Evolutionary conservation across 306 rosid genomes (phyloP).

Genomic region (Cyclanthera cordifolia): DNA sequence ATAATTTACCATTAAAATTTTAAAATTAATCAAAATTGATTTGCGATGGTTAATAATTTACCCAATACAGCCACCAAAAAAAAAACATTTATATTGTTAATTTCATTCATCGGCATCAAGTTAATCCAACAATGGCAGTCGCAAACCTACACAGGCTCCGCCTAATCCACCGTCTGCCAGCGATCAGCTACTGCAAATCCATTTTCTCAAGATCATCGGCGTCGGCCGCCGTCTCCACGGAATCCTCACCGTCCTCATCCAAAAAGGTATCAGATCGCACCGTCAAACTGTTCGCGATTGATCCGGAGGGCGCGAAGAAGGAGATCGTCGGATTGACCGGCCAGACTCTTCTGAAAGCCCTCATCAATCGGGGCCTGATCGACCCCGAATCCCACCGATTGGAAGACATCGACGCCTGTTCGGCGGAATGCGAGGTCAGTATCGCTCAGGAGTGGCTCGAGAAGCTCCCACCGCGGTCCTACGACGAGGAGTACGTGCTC

Average conservation of each 20-base stretch:
- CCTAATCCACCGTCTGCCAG: slow-evolving; percentile 40
- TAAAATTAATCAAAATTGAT: no score
- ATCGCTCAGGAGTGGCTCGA: slow-evolving; percentile 93
- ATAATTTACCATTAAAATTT: no score
- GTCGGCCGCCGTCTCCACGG: slow-evolving; percentile 4
- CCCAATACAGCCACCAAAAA: no score
- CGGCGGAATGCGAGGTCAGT: slow-evolving; percentile 82
- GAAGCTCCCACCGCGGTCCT: slow-evolving; percentile 64
- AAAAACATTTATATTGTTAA: no score
- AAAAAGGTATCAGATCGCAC: slow-evolving; percentile 70
- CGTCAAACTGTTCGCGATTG: slow-evolving; percentile 66
- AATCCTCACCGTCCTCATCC: slow-evolving; percentile 23
- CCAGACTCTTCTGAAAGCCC: slow-evolving; percentile 71
- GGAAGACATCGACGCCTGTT: slow-evolving; percentile 88
- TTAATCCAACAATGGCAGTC: slow-evolving; percentile 41
- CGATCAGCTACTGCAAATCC: slow-evolving; percentile 50
- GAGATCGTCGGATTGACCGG: slow-evolving; percentile 65
- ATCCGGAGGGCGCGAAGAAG: slow-evolving; percentile 53
- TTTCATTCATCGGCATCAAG: no score
- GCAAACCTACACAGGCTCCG: slow-evolving; percentile 45
- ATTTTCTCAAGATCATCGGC: slow-evolving; percentile 41
- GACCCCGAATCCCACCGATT: slow-evolving; percentile 88
- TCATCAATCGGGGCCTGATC: slow-evolving; percentile 52
- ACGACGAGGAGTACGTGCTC: slow-evolving; percentile 78
- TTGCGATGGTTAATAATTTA: no score